phyloP scores from a whole-genome alignment of 2,329 filamentous ascomycete genomes.

The Pestalotiopsis sp. region DNA sequence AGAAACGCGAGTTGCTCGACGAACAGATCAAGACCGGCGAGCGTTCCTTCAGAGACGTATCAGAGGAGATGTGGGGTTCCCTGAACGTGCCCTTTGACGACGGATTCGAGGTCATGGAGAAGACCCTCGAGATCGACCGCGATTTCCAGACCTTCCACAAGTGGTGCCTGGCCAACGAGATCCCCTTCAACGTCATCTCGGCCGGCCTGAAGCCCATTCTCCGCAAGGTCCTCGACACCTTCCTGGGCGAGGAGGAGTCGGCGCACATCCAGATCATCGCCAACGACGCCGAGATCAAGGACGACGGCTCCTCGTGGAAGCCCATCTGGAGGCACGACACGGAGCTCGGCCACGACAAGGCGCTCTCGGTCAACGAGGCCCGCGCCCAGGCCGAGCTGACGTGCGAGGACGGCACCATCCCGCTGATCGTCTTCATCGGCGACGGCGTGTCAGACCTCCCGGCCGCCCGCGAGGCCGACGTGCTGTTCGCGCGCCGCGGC shows the following conservation, averaged over 20 bases:
- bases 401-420: conserved; percentile 62
- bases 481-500: conserved; percentile 68
- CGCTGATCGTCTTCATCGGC: conserved; percentile 70
- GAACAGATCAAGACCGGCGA: conserved; percentile 66
- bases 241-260: conserved; percentile 62
- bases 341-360: conserved; percentile 69
- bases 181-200: conserved; percentile 71
- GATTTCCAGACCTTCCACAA: conserved; percentile 66
- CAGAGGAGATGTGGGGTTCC: conserved; percentile 72
- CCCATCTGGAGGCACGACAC: conserved; percentile 68
- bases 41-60: conserved; percentile 69
- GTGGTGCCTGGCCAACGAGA: conserved; percentile 63
- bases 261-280: conserved; percentile 67
- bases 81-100: conserved; percentile 68
- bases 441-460: conserved; percentile 70
- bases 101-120: conserved; percentile 66
- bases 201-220: conserved; percentile 68
- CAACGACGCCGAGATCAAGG: conserved; percentile 63
- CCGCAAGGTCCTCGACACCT: conserved; percentile 62
- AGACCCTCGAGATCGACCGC: conserved; percentile 62
- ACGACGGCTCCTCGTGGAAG: conserved; percentile 63
- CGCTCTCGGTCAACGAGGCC: conserved; percentile 63
- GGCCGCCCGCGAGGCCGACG: conserved; percentile 66
- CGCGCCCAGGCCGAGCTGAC: conserved; percentile 54
- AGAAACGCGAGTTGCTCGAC: conserved; percentile 58